Evolutionary conservation across 1,284 basidiomycete genomes (phyloP), one percentile per base, ranked within the genome.

Genomic region (Pholiota adiposa): DNA sequence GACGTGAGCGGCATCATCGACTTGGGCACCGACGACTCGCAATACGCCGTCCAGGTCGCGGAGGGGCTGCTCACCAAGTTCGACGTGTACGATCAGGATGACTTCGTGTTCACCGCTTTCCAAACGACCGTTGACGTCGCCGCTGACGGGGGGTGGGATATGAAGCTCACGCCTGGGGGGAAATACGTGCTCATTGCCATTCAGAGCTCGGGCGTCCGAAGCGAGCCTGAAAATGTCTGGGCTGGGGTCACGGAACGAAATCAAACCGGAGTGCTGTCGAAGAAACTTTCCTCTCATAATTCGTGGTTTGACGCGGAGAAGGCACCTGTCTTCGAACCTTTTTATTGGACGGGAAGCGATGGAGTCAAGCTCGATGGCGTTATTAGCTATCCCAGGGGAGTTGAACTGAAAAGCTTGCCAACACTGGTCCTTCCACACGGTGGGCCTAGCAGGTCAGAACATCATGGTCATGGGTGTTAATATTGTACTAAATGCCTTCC

Each of bases 311-410:
- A 54, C 11, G 48, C 56, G 0, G 57, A 61, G 27, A 19, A 23
- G 1, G 36, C 41, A 3, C 60, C 60, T 1, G 25, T 54, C 12
- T 43, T 51, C 6, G 34, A 46, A 33, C 38, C 56, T 2, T 58
- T 61, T 33, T 61, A 33, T 49, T 58, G 60, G 60, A 61, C 46
- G 14, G 51, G 55, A 8, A 54, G 55, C 12, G 60, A 61, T 51
- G 60, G 51, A 8, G 29, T 58, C 8, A 34, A 54, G 16, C 38
- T 61, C 19, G 56, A 61, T 25, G 60, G 60, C 23, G 60, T 61
- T 11, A 61, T 61, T 11, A 61, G 51, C n/a, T 61, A 54, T 38
- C 60, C 60, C 2, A 49, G 40, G 38, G 60, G 56, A 4, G 52
- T 54, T 14, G 55, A 57, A 21, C 43, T 50, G 12, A 58, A 58